phyloP scores from a whole-genome alignment of 352 stramenopile genomes.

The Phytophthora lateralis region DNA sequence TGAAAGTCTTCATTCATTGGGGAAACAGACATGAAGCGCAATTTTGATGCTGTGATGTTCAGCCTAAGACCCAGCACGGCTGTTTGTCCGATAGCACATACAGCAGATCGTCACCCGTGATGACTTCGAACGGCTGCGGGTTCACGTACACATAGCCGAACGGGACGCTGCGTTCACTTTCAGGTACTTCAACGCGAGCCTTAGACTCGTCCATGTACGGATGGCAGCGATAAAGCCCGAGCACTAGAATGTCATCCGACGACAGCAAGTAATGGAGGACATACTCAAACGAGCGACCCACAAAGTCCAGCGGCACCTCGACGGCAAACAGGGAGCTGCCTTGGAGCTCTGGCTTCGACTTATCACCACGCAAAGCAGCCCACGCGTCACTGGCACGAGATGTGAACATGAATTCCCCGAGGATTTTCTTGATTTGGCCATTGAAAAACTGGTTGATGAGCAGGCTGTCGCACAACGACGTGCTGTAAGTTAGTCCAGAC shows the following conservation, averaged over 20 bases:
- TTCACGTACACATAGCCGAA: slow-evolving; percentile 89
- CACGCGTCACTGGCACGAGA: slow-evolving; percentile 63
- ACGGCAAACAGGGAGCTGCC: slow-evolving; percentile 82
- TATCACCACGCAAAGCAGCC: slow-evolving; percentile 41
- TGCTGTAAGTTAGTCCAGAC: slow-evolving; percentile 85
- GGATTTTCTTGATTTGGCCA: slow-evolving; percentile 84
- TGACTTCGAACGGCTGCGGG: slow-evolving; percentile 70
- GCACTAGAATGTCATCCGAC: slow-evolving; percentile 77
- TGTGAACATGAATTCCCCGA: slow-evolving; percentile 87
- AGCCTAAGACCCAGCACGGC: slow-evolving; percentile 73
- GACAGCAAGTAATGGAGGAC: slow-evolving; percentile 85
- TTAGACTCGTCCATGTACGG: slow-evolving; percentile 45
- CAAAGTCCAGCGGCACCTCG: slow-evolving; percentile 83
- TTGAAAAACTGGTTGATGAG: slow-evolving; percentile 92
- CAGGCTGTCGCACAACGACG: slow-evolving; percentile 82
- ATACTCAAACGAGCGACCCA: slow-evolving; percentile 81
- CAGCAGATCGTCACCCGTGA: slow-evolving; percentile 82
- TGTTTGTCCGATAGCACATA: slow-evolving; percentile 87
- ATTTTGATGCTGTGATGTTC: slow-evolving; percentile 6
- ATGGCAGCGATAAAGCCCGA: slow-evolving; percentile 81
- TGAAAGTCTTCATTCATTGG: not conserved
- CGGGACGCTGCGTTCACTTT: slow-evolving; percentile 69
- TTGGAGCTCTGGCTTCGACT: slow-evolving; percentile 46
- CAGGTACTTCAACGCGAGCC: slow-evolving; percentile 59
- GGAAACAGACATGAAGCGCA: not conserved